Evolutionary conservation across 2,329 filamentous ascomycete species (phyloP), one percentile per base, ranked within the genome.

Genomic region (Nemania sp.): DNA sequence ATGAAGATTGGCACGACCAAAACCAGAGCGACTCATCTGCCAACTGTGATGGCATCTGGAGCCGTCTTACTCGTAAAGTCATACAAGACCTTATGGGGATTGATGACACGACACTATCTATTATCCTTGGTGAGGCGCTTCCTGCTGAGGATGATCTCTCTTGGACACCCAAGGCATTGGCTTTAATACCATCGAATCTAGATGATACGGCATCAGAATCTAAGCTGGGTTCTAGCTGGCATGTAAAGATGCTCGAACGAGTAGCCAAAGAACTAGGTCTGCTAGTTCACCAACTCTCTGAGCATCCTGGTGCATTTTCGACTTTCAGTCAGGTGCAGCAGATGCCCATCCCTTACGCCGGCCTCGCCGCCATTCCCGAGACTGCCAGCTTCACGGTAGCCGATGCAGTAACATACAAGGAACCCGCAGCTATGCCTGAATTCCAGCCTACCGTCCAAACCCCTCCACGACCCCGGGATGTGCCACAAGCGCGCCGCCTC

Each of bases 21-120:
- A 75, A 77, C 30, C 70, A 72, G 1, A 66, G 73, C 11, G 71
- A 77, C 5, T 64, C 68, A 5, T 65, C 66, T 6, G 67, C 71
- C 2, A 78, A 83, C 24, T 76, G 79, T 36, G 86, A 91, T 60
- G 86, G 88, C 1, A 82, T 95, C 61, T 90, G 91, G 84, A 85
- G 86, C 56, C 83, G 88, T 9, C 83, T 97, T 44, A 96, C 93
- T 2, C 84, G 89, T 53, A 90, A 86, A 64, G 88, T 97, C 23
- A 91, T 99, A 63, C 84, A 86, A 47, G 91, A 97, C 67, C 75
- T 99, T 37, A 89, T 97, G 68, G 93, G 93, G 7, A 89, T 99
- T 50, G 92, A 97, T 64, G 91, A 97, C 59, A 82, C 83, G 44
- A 77, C 94, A 17, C 80, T 99, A 7, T 89, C 89, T 0, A 86